A percentile compares a stretch with the other conserved stretches of the same genome.
phyloP scores from a whole-genome alignment of 306 rosid genomes.

The Myrica gale region DNA sequence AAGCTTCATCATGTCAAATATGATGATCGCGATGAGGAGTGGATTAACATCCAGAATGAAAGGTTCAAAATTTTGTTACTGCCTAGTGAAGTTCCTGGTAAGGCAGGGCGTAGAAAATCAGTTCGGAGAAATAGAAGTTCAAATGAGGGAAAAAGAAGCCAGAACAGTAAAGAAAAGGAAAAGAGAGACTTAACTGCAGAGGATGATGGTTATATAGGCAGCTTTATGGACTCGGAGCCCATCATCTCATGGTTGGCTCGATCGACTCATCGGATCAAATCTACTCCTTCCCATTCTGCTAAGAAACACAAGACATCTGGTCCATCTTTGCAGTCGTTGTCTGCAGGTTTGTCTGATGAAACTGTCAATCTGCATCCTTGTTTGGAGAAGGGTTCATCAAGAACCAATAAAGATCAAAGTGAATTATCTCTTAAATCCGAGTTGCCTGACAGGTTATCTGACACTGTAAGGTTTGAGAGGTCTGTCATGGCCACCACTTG shows the following conservation, averaged over 20 bases:
- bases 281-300: conserved; percentile 45
- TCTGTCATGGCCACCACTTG: conserved; percentile 40
- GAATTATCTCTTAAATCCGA: conserved; percentile 33
- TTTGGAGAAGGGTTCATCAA: conserved; percentile 31
- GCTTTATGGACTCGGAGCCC: conserved; percentile 81
- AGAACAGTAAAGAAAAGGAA: conserved; percentile 48
- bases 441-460: conserved; percentile 45
- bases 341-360: conserved; percentile 45
- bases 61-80: conserved; percentile 87
- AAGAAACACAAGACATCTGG: conserved; percentile 71
- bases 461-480: conserved; percentile 37
- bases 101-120: conserved; percentile 38
- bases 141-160: conserved; percentile 42
- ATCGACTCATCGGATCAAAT: conserved; percentile 58
- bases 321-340: conserved; percentile 36
- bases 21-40: conserved; percentile 93
- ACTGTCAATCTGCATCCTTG: conserved; percentile 30
- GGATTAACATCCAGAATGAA: conserved; percentile 87
- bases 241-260: conserved; percentile 89
- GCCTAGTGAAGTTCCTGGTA: conserved; percentile 88
- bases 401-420: conserved; percentile 36
- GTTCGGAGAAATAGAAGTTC: conserved; percentile 33
- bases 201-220: conserved; percentile 57
- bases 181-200: conserved; percentile 31
- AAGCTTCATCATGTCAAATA: conserved; percentile 86